These are phyloP conservation scores for Cnidoscolus chayamansa DNA, from an alignment of 441 rosid species.

Conservation along the genomic window DNA sequence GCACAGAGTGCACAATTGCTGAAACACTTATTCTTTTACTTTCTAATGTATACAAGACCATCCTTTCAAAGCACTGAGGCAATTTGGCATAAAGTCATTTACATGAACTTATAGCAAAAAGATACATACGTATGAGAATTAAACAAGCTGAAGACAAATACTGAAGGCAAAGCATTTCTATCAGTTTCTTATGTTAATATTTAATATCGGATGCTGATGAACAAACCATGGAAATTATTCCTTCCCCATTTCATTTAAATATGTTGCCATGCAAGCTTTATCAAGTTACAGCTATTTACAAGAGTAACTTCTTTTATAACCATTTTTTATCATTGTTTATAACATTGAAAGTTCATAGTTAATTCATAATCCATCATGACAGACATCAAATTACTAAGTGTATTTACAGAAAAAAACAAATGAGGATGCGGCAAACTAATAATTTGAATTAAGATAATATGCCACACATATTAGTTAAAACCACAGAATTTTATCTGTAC, in stretches of 20 bases:
- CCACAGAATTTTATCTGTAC: neutral
- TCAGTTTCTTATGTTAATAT: neutral
- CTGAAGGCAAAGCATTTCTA: neutral
- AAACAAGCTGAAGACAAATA: neutral
- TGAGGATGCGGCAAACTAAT: neutral
- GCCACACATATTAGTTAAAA: neutral
- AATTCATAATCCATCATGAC: slow-evolving; percentile 3
- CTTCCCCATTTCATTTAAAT: slow-evolving; percentile 3
- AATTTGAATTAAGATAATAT: neutral
- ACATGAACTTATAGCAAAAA: neutral
- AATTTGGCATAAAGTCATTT: slow-evolving; percentile 4
- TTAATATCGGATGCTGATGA: neutral
- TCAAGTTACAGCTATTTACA: neutral
- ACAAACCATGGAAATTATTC: neutral
- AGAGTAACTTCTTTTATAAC: neutral
- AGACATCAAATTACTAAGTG: neutral
- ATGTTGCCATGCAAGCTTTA: neutral
- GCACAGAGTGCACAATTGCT: neutral
- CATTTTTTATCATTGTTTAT: neutral
- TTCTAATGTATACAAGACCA: neutral
- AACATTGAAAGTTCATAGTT: neutral
- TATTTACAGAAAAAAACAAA: neutral
- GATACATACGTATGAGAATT: neutral
- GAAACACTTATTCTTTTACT: neutral
- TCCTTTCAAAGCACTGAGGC: neutral